phyloP scores from a whole-genome alignment of 495 filamentous ascomycete species.

The Penicillium robsamsonii region DNA sequence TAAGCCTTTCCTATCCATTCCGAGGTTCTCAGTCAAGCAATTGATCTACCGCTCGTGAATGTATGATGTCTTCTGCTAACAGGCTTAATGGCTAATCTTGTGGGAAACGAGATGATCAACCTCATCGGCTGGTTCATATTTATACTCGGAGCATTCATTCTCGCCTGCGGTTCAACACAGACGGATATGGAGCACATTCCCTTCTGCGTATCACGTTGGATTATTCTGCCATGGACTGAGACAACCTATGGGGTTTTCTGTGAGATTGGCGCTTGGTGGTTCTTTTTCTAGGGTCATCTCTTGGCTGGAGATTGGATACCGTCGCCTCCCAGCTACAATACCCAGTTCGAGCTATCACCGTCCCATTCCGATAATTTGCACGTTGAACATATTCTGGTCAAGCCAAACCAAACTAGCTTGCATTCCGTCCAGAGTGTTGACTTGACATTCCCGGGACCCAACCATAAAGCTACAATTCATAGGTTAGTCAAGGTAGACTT shows the following conservation, averaged over 20 bases:
- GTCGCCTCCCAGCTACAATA: too few species aligned
- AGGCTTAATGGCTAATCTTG: constrained; percentile 51
- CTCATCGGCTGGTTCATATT: constrained; percentile 40
- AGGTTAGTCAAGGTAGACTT: too few species aligned
- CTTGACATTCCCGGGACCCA: too few species aligned
- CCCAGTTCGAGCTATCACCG: too few species aligned
- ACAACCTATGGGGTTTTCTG: constrained; percentile 51
- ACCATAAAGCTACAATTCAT: too few species aligned
- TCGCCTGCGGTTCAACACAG: constrained; percentile 45
- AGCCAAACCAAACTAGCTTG: too few species aligned
- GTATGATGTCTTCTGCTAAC: constrained; percentile 46
- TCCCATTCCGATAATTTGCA: too few species aligned
- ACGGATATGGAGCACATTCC: constrained; percentile 49
- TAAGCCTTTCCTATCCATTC: constrained; percentile 3
- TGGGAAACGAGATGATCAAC: constrained; percentile 45
- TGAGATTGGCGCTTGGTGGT: constrained; percentile 55
- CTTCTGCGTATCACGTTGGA: constrained; percentile 52
- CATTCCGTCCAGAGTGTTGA: too few species aligned
- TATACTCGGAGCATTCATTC: constrained; percentile 41
- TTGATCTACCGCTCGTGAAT: constrained; percentile 31
- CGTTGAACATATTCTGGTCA: too few species aligned
- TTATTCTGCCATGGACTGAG: constrained; percentile 52
- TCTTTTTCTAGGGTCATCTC: constrained; percentile 34
- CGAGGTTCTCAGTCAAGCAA: background rate
- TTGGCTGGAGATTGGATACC: constrained; percentile 29